Evolutionary conservation across 257 asterid genomes (phyloP).

Genomic region (Perilla frutescens): DNA sequence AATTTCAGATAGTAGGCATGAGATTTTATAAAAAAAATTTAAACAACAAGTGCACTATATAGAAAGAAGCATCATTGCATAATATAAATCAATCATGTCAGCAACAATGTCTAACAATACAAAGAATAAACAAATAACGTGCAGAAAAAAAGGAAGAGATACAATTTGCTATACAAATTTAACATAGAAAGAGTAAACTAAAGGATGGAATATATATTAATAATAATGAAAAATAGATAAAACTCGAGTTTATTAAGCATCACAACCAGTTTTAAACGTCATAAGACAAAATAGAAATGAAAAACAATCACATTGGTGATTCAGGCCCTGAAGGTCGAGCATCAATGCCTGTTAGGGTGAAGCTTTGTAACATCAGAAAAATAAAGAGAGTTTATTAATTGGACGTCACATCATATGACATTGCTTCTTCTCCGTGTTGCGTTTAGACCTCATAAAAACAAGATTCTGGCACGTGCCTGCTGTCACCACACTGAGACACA

Average conservation of each 20-base stretch:
- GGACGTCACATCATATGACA: neutral
- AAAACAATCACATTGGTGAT: constrained; percentile 24
- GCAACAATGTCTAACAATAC: constrained; percentile 12
- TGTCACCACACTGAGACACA: constrained; percentile 20
- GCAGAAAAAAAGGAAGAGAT: neutral
- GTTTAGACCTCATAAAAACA: constrained; percentile 5
- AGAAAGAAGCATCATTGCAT: neutral
- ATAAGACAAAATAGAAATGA: constrained; percentile 2
- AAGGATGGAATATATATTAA: constrained; percentile 19
- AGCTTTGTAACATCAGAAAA: constrained; percentile 13
- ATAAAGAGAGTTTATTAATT: neutral
- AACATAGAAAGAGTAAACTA: constrained; percentile 15
- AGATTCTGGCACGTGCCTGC: constrained; percentile 6
- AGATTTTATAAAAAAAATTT: neutral
- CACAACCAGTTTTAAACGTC: constrained; percentile 1
- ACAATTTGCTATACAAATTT: neutral
- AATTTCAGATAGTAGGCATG: constrained; percentile 27
- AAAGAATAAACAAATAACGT: neutral
- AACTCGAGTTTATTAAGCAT: constrained; percentile 5
- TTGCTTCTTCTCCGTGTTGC: constrained; percentile 2
- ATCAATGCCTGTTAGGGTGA: neutral
- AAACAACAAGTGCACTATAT: neutral
- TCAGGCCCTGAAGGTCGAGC: constrained; percentile 10
- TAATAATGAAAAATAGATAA: constrained; percentile 3
- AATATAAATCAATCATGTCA: constrained; percentile 8